Percentiles rank a stretch among this genome's conserved stretches.
phyloP scores from a whole-genome alignment of 1,139 yeast genomes.

The Arxiozyma telluris region DNA sequence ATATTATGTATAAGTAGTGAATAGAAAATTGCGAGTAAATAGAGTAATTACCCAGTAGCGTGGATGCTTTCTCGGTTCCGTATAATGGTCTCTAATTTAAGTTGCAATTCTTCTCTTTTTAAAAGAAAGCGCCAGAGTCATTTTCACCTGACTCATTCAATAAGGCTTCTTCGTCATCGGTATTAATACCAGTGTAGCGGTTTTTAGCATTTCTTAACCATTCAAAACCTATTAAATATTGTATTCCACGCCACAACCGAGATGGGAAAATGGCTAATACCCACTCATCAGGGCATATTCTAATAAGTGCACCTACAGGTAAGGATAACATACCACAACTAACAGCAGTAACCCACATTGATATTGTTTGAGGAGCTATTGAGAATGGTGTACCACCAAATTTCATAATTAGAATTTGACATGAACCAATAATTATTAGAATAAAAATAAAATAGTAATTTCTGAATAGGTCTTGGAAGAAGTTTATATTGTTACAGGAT shows the following conservation, averaged over 20 bases:
- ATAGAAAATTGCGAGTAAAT: not conserved
- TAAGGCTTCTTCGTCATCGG: constrained; percentile 16
- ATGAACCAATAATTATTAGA: constrained; percentile 63
- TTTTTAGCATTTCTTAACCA: constrained; percentile 31
- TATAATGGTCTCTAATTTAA: not conserved
- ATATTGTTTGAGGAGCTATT: constrained; percentile 65
- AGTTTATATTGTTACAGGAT: constrained; percentile 56
- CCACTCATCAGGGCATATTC: constrained; percentile 80
- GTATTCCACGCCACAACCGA: not conserved
- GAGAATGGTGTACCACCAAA: constrained; percentile 96
- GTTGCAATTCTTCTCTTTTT: not conserved
- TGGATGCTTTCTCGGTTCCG: not conserved
- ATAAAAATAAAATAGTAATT: constrained; percentile 75
- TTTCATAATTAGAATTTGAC: constrained; percentile 85
- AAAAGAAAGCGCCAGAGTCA: not conserved
- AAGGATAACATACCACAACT: constrained; percentile 74
- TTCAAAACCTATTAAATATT: constrained; percentile 40
- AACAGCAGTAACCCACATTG: constrained; percentile 85
- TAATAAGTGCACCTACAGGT: constrained; percentile 67
- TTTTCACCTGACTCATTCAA: constrained; percentile 8
- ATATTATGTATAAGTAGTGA: not conserved
- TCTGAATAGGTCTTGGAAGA: constrained; percentile 70
- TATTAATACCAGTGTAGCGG: not conserved
- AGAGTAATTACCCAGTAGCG: not conserved
- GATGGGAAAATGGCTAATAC: constrained; percentile 40